These are phyloP conservation scores for Glarea lozoyensis DNA, from an alignment of 495 filamentous ascomycete species.

Conservation along the genomic window DNA sequence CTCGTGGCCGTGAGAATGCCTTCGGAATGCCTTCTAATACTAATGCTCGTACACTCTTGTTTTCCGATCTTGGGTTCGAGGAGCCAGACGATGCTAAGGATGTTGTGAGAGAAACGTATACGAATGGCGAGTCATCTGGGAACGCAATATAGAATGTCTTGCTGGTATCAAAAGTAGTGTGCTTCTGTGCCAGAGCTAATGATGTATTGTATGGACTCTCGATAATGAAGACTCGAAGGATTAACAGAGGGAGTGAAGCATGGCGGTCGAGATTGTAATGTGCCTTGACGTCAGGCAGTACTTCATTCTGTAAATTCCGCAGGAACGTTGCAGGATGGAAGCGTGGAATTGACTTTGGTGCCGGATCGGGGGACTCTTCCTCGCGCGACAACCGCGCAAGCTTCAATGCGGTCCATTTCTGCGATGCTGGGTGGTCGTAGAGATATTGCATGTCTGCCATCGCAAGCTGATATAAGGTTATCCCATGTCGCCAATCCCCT, in stretches of 20 bases:
- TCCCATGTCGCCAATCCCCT: slow-evolving; percentile 73
- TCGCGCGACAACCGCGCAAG: slow-evolving; percentile 34
- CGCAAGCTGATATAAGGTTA: slow-evolving; percentile 69
- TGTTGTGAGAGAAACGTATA: slow-evolving; percentile 58
- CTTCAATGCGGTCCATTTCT: slow-evolving; percentile 68
- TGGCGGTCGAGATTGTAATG: slow-evolving; percentile 69
- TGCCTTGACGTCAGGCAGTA: slow-evolving; percentile 66
- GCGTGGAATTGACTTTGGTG: slow-evolving; percentile 49
- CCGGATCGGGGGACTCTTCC: slow-evolving; percentile 28
- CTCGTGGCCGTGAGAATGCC: slow-evolving; percentile 61
- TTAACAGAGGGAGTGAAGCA: slow-evolving; percentile 50
- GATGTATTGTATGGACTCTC: slow-evolving; percentile 61
- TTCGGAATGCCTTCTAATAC: slow-evolving; percentile 69
- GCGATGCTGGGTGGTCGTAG: slow-evolving; percentile 62
- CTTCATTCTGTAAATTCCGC: slow-evolving; percentile 57
- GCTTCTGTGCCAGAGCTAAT: slow-evolving; percentile 36
- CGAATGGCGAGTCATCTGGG: slow-evolving; percentile 63
- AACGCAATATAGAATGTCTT: slow-evolving; percentile 69
- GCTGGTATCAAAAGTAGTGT: slow-evolving; percentile 41
- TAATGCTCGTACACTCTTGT: slow-evolving; percentile 55
- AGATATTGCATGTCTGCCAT: slow-evolving; percentile 73
- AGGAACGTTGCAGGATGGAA: slow-evolving; percentile 73
- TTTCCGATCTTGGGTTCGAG: slow-evolving; percentile 39
- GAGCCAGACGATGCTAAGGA: slow-evolving; percentile 13
- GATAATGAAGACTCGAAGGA: slow-evolving; percentile 66